Evolutionary conservation across 2,329 filamentous ascomycete species (phyloP).

Genomic region (Zymoseptoria ardabiliae): DNA sequence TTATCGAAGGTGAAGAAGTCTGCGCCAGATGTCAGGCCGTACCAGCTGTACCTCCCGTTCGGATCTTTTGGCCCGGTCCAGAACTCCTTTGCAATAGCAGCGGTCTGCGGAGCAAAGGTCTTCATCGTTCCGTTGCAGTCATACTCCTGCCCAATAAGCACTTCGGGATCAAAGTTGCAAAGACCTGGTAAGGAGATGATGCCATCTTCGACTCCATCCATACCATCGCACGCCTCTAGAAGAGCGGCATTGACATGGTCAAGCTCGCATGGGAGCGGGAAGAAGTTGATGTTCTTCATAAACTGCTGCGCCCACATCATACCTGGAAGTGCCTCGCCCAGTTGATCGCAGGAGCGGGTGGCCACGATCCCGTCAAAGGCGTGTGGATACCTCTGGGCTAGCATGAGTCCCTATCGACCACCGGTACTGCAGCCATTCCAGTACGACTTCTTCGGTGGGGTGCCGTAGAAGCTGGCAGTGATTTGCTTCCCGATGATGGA

Average conservation of each 20-base stretch:
- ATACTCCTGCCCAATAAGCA: slow-evolving; percentile 35
- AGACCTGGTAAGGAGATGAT: slow-evolving; percentile 18
- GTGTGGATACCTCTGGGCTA: slow-evolving; percentile 31
- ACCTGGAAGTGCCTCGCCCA: slow-evolving; percentile 17
- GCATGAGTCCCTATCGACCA: slow-evolving; percentile 32
- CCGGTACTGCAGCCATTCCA: slow-evolving; percentile 33
- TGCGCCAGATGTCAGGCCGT: slow-evolving; percentile 18
- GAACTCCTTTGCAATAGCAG: slow-evolving; percentile 24
- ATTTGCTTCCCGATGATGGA: slow-evolving; percentile 26
- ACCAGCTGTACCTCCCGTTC: slow-evolving; percentile 26
- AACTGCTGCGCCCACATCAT: slow-evolving; percentile 22
- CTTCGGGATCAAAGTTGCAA: slow-evolving; percentile 23
- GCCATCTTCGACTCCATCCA: slow-evolving; percentile 29
- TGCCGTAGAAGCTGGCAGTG: slow-evolving; percentile 26
- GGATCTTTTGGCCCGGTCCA: slow-evolving; percentile 28
- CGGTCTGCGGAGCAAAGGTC: slow-evolving; percentile 22
- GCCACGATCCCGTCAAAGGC: slow-evolving; percentile 35
- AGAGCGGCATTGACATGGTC: slow-evolving; percentile 27
- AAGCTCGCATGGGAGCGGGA: slow-evolving; percentile 26
- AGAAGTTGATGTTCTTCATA: slow-evolving; percentile 20
- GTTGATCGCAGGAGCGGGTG: slow-evolving; percentile 30
- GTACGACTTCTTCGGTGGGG: slow-evolving; percentile 28
- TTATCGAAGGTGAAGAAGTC: neutral
- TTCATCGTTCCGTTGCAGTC: slow-evolving; percentile 11
- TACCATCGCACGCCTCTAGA: slow-evolving; percentile 28